These are phyloP conservation scores for Cryptococcus sp. DNA, from an alignment of 1,284 basidiomycete species.

Conservation along the genomic window DNA sequence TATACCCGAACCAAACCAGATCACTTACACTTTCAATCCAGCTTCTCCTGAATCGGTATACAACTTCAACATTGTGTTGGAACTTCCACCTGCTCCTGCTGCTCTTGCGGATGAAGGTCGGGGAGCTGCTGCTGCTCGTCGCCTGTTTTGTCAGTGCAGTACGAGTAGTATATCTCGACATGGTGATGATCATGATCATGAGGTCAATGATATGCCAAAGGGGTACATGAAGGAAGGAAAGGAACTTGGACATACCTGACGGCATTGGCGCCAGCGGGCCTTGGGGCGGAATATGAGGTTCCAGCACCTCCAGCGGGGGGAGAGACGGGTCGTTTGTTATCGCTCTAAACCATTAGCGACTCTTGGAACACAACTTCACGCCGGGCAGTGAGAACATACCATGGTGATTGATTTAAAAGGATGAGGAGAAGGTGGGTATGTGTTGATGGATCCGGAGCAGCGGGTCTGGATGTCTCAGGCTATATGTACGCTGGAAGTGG, in stretches of 20 bases:
- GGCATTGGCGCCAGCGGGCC: slow-evolving; percentile 45
- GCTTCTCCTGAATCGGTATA: slow-evolving; percentile 94
- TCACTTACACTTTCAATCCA: slow-evolving; percentile 87
- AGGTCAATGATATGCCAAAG: neutral
- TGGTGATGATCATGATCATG: neutral
- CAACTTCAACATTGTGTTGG: slow-evolving; percentile 95
- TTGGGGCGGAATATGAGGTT: slow-evolving; percentile 38
- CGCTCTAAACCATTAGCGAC: slow-evolving; percentile 26
- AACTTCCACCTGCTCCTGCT: slow-evolving; percentile 92
- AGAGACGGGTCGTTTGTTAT: slow-evolving; percentile 38
- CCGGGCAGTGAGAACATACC: slow-evolving; percentile 2
- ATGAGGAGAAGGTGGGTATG: neutral
- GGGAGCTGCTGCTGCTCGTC: slow-evolving; percentile 69
- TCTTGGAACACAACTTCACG: too few species aligned
- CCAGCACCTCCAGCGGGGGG: slow-evolving; percentile 31
- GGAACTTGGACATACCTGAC: slow-evolving; percentile 32
- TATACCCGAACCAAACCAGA: neutral
- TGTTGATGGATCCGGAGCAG: neutral
- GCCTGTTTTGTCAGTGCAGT: slow-evolving; percentile 51
- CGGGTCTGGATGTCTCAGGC: too few species aligned
- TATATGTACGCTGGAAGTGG: too few species aligned
- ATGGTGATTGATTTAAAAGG: slow-evolving; percentile 1
- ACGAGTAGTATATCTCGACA: neutral
- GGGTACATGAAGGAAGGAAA: neutral
- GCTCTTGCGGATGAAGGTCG: slow-evolving; percentile 85